Evolutionary conservation across 2,329 filamentous ascomycete species (phyloP).

Genomic region (Emergomyces orientalis): DNA sequence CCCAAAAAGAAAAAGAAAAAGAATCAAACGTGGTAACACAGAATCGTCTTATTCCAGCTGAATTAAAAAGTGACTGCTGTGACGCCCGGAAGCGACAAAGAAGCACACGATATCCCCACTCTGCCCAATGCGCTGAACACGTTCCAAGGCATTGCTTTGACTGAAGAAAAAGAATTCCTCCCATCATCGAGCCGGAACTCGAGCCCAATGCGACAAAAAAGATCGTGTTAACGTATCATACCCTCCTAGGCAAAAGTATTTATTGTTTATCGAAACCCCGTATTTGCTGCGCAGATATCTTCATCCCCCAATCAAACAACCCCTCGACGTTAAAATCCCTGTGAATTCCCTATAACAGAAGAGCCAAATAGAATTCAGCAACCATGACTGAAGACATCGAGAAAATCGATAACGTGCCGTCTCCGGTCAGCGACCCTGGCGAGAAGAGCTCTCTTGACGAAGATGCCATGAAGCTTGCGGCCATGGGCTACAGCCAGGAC

Average conservation of each 20-base stretch:
- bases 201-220: background rate
- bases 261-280: background rate
- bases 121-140: slow-evolving; percentile 1
- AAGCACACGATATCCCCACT: background rate
- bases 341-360: background rate
- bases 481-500: slow-evolving; percentile 43
- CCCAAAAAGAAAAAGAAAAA: background rate
- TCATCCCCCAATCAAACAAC: background rate
- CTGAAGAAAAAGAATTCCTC: background rate
- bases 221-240: background rate
- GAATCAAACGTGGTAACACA: background rate
- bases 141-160: background rate
- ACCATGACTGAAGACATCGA: slow-evolving; percentile 2
- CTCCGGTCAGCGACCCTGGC: background rate
- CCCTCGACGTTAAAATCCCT: background rate
- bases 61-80: background rate
- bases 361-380: background rate
- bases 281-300: background rate
- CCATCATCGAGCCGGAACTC: background rate
- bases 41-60: background rate
- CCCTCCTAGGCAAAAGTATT: background rate
- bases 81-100: slow-evolving; percentile 1
- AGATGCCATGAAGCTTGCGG: slow-evolving; percentile 38
- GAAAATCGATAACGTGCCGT: background rate
- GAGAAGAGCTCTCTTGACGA: slow-evolving; percentile 19